Evolutionary conservation across 2,329 filamentous ascomycete genomes (phyloP).

Genomic region (Cadophora sp.): DNA sequence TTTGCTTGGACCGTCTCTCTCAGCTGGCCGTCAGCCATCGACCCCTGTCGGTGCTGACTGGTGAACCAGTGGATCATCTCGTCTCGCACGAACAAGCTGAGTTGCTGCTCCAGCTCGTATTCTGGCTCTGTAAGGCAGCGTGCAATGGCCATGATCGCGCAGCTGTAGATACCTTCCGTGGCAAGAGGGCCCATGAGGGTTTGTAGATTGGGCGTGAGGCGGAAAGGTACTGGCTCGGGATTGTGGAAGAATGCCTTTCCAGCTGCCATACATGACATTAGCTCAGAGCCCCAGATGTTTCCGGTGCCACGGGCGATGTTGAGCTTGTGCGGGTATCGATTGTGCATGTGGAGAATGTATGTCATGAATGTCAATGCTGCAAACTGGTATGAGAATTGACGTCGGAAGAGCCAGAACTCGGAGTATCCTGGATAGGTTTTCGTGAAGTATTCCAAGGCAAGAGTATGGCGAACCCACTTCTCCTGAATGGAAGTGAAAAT

Average conservation of each 20-base stretch:
- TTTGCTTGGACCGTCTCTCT: constrained; percentile 82
- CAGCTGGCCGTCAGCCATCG: constrained; percentile 68
- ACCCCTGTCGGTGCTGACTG: constrained; percentile 68
- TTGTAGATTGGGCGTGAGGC: constrained; percentile 94
- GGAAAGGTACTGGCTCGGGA: constrained; percentile 94
- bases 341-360: constrained; percentile 96
- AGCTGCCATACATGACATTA: constrained; percentile 87
- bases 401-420: constrained; percentile 98
- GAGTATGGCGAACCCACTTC: constrained; percentile 84
- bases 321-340: constrained; percentile 94
- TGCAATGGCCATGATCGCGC: constrained; percentile 94
- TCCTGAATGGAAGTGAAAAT: constrained; percentile 95
- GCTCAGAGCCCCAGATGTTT: constrained; percentile 94
- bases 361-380: constrained; percentile 98
- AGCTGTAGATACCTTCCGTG: constrained; percentile 95
- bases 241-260: constrained; percentile 92
- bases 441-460: constrained; percentile 90
- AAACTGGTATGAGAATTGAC: constrained; percentile 95
- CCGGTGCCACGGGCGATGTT: constrained; percentile 87
- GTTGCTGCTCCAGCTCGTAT: constrained; percentile 90
- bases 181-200: constrained; percentile 95
- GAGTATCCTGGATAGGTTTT: constrained; percentile 85
- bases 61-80: constrained; percentile 99
- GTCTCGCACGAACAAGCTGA: constrained; percentile 93
- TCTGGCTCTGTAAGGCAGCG: constrained; percentile 90